Base-by-base conservation (phyloP, 2,329 filamentous ascomycete species). In the Xenoacremonium recifei region DNA sequence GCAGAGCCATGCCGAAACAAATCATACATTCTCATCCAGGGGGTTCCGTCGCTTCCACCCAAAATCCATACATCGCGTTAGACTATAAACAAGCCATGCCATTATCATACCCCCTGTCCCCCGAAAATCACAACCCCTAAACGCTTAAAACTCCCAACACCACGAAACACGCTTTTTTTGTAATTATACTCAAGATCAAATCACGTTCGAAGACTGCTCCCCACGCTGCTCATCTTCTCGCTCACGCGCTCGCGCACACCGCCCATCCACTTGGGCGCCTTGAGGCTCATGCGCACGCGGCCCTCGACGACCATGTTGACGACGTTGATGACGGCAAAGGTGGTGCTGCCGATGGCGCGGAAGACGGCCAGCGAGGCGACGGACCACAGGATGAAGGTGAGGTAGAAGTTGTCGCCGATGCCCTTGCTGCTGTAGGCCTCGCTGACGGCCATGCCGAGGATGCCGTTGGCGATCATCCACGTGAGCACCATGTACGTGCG, bases 401-500 rank as follows among this genome's bases (percentile, higher is more conserved):
- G 78, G 65, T 99, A 99, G 62, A 87, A 82, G 71, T 99, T 99
- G 56, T 84, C 77, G 6, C 84, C 84, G 37, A 95, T 84, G 30
- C 81, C 72, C 35, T 76, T 79, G 46, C 77, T 75, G 34, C 80
- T 80, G 67, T 96, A 99, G 3, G 87, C 82, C 68, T 99, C 93
- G 5, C 80, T 87, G 12, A 97, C 85, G 2, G 86, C 81, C 93
- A 99, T 99, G 61, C 89, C 92, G 27, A 99, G 82, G 45, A 96
- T 82, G 4, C 87, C 89, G 64, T 99, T 99, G 57, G 84, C 82
- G 25, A 95, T 78, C 79, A 99, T 89, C 93, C 93, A 99, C 35
- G 84, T 78, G 32, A 95, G 83, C 11, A 99, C 93, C 84, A 99
- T 95, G 81, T 99, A 99, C 1, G 93, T 99, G 40, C 93, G 84